These are phyloP conservation scores for Cyberlindnera amylophila DNA, from an alignment of 805 yeast species.

Conservation along the genomic window DNA sequence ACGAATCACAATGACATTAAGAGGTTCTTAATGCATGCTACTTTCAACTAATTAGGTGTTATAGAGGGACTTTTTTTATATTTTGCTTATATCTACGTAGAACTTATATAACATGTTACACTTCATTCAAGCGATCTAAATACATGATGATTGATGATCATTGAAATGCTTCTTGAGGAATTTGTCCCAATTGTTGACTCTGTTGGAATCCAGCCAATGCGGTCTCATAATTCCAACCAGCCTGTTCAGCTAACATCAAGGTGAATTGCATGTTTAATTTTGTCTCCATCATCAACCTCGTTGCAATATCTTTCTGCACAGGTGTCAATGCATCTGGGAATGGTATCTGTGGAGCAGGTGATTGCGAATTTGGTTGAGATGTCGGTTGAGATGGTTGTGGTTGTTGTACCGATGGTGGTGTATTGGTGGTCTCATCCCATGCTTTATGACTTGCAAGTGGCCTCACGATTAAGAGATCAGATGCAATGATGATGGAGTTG, in stretches of 20 bases:
- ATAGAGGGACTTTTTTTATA: too few relatives aligned
- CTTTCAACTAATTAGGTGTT: too few relatives aligned
- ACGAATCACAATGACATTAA: neutral
- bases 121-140: neutral
- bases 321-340: conserved; percentile 27
- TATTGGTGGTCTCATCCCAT: conserved; percentile 40
- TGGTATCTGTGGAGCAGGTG: conserved; percentile 17
- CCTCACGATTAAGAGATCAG: conserved; percentile 74
- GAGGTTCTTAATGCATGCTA: too few relatives aligned
- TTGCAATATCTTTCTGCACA: conserved; percentile 65
- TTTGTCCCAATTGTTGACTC: conserved; percentile 36
- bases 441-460: conserved; percentile 51
- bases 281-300: conserved; percentile 66
- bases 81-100: too few relatives aligned
- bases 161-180: conserved; percentile 29
- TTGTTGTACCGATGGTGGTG: conserved; percentile 2
- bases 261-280: conserved; percentile 76
- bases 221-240: conserved; percentile 72
- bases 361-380: conserved; percentile 14
- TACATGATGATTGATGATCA: neutral
- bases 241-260: conserved; percentile 79
- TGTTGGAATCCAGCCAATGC: conserved; percentile 70
- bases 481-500: conserved; percentile 75
- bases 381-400: conserved; percentile 14
- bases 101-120: too few relatives aligned